phyloP scores from a whole-genome alignment of 345 rosid genomes.

The Sisymbrium altissimum region DNA sequence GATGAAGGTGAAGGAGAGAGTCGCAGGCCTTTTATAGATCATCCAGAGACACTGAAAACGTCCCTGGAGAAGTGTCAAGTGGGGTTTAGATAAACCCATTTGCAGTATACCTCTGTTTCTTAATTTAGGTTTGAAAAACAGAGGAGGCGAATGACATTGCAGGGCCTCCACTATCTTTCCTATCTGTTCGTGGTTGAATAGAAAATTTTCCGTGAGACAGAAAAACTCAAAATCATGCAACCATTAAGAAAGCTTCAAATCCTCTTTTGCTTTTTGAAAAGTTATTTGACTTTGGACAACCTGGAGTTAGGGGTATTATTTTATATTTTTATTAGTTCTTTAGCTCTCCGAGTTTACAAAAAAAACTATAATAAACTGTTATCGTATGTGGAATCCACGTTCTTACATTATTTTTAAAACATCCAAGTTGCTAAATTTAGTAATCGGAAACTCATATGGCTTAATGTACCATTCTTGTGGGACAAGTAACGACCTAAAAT shows the following conservation, averaged over 20 bases:
- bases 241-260: neutral
- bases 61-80: constrained; percentile 20
- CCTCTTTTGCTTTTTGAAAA: constrained; percentile 4
- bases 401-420: neutral
- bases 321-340: neutral
- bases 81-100: constrained; percentile 15
- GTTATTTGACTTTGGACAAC: constrained; percentile 6
- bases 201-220: neutral
- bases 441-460: neutral
- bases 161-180: constrained; percentile 18
- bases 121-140: constrained; percentile 9
- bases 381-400: constrained; percentile 25
- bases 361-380: neutral
- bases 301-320: neutral
- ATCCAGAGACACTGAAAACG: constrained; percentile 20
- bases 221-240: constrained; percentile 8
- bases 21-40: constrained; percentile 26
- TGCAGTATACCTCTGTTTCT: constrained; percentile 16
- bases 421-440: constrained; percentile 13
- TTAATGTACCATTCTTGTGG: neutral
- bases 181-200: neutral
- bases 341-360: neutral
- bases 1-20: neutral
- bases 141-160: neutral
- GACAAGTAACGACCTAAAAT: neutral